These are phyloP conservation scores for Betula pendula DNA, from an alignment of 306 rosid genomes.

Conservation along the genomic window DNA sequence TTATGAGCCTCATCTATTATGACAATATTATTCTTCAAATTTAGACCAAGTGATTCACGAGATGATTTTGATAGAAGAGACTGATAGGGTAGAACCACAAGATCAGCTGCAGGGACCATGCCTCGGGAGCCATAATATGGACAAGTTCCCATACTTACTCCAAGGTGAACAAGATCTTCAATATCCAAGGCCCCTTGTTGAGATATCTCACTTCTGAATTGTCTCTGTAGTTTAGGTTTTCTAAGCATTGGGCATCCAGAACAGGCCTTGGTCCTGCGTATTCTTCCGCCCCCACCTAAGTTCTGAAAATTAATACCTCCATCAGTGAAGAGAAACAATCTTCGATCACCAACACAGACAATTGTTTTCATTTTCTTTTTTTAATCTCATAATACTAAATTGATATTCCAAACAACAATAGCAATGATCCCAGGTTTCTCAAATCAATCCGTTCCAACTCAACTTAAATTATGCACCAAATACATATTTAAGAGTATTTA, in stretches of 20 bases:
- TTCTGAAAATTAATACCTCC: constrained; percentile 50
- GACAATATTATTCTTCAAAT: constrained; percentile 70
- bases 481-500: neutral
- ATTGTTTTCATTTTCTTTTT: neutral
- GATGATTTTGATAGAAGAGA: constrained; percentile 94
- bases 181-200: constrained; percentile 80
- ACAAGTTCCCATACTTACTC: constrained; percentile 74
- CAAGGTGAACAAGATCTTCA: constrained; percentile 91
- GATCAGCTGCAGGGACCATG: constrained; percentile 77
- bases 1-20: constrained; percentile 95
- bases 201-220: constrained; percentile 69
- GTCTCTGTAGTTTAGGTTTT: constrained; percentile 61
- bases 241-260: constrained; percentile 92
- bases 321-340: constrained; percentile 30
- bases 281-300: constrained; percentile 52
- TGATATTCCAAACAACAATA: neutral
- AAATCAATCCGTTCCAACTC: constrained; percentile 8
- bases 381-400: too few species aligned
- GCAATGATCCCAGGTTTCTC: constrained; percentile 15
- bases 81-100: constrained; percentile 92
- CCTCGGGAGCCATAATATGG: constrained; percentile 96
- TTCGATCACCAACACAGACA: neutral
- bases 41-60: constrained; percentile 90
- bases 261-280: constrained; percentile 66
- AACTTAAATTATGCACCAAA: neutral